Evolutionary conservation across 768 basidiomycete species (phyloP).

Genomic region (Trametes elegans): DNA sequence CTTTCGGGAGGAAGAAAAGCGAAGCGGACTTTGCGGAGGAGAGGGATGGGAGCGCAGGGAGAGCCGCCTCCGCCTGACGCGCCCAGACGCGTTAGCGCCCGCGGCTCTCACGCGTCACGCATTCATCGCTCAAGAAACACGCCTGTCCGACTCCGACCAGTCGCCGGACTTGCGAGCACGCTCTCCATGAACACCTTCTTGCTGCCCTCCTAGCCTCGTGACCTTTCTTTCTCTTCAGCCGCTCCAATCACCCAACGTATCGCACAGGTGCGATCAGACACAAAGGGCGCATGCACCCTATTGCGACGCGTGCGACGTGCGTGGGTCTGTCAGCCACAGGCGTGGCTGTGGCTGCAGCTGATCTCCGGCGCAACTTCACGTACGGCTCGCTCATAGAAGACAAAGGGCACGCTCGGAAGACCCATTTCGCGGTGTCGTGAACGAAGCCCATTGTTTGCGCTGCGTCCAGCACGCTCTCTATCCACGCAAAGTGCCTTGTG

Average conservation of each 20-base stretch:
- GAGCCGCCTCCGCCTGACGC: slow-evolving; percentile 10
- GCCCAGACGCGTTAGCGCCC: slow-evolving; percentile 14
- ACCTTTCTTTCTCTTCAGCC: too few species aligned
- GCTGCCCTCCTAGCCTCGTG: too few species aligned
- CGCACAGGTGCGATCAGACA: too few species aligned
- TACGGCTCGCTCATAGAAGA: background rate
- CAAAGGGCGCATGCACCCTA: background rate
- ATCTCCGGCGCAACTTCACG: background rate
- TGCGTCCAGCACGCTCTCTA: background rate
- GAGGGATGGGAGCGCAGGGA: slow-evolving; percentile 13
- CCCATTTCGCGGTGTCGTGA: background rate
- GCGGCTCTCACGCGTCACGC: slow-evolving; percentile 13
- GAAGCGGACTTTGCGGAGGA: background rate
- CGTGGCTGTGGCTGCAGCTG: background rate
- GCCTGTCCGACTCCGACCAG: background rate
- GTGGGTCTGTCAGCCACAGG: slow-evolving; percentile 4
- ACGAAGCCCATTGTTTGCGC: background rate
- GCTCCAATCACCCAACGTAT: too few species aligned
- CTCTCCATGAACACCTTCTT: too few species aligned
- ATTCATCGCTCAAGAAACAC: background rate
- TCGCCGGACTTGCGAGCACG: too few species aligned
- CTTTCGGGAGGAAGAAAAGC: background rate
- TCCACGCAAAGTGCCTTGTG: background rate
- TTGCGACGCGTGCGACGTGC: too few species aligned
- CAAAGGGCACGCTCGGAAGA: background rate